A percentile compares a stretch with the other conserved stretches of the same genome.
Conservation (phyloP, 2,329 filamentous ascomycete genomes). For the Exserohilum turcica region DNA sequence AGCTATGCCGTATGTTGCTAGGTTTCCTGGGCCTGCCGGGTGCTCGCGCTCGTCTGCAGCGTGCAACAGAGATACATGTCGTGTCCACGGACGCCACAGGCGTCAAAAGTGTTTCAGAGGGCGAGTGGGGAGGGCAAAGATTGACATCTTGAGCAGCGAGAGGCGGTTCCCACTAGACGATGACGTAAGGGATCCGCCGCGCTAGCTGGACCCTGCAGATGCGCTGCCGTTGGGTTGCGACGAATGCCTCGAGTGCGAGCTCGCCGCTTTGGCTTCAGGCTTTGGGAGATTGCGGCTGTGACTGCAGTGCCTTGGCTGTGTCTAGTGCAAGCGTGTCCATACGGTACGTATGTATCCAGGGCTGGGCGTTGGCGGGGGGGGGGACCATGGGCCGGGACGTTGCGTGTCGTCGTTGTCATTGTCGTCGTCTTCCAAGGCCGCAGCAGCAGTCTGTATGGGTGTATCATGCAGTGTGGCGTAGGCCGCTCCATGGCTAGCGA, state of each 20-base stretch:
- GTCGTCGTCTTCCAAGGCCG: slow-evolving; percentile 20
- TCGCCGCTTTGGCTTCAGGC: slow-evolving; percentile 8
- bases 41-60: slow-evolving; percentile 4
- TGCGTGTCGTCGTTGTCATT: too few species aligned
- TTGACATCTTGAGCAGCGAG: slow-evolving; percentile 10
- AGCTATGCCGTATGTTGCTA: slow-evolving; percentile 15
- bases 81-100: slow-evolving; percentile 17
- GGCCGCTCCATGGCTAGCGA: slow-evolving; percentile 16
- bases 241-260: slow-evolving; percentile 4
- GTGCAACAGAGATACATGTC: not conserved
- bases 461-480: slow-evolving; percentile 20
- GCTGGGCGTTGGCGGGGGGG: slow-evolving; percentile 3
- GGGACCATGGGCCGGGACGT: slow-evolving; percentile 4
- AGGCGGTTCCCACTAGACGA: slow-evolving; percentile 8
- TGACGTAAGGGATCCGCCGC: slow-evolving; percentile 29
- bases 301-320: slow-evolving; percentile 3
- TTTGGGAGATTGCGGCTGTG: slow-evolving; percentile 3
- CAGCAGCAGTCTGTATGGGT: not conserved
- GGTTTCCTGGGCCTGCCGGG: slow-evolving; percentile 20
- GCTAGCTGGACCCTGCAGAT: slow-evolving; percentile 21
- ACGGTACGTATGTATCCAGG: too few species aligned
- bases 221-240: slow-evolving; percentile 13
- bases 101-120: slow-evolving; percentile 29
- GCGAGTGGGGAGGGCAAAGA: slow-evolving; percentile 10
- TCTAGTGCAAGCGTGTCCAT: too few species aligned